Percentiles rank a stretch among this genome's conserved stretches.
Conservation (phyloP, 2,329 filamentous ascomycete genomes). For the Monosporascus sp. region DNA sequence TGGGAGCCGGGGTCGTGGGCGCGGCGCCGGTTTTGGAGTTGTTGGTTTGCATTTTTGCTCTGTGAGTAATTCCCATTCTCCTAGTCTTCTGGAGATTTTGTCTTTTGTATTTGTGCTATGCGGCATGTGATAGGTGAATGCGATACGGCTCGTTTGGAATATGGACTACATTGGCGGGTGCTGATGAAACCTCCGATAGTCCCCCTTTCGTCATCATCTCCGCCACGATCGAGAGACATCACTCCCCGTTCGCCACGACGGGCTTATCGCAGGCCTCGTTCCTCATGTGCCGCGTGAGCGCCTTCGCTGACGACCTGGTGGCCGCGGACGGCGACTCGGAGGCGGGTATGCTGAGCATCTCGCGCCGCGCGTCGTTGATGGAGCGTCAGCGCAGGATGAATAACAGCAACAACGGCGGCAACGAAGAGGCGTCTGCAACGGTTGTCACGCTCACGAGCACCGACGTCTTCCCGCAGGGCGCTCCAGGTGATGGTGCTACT, state of each 20-base stretch:
- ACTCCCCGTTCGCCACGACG: slow-evolving; percentile 23
- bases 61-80: slow-evolving; percentile 18
- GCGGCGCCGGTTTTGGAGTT: slow-evolving; percentile 26
- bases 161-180: too few relatives aligned
- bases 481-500: neutral
- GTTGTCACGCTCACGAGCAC: slow-evolving; percentile 18
- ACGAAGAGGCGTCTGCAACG: too few relatives aligned
- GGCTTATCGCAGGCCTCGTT: slow-evolving; percentile 20
- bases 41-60: slow-evolving; percentile 23
- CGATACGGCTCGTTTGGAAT: too few relatives aligned
- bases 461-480: slow-evolving; percentile 15
- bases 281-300: slow-evolving; percentile 18
- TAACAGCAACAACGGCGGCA: slow-evolving; percentile 8
- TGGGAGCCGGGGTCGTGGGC: slow-evolving; percentile 13
- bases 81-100: too few relatives aligned
- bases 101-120: too few relatives aligned
- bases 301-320: slow-evolving; percentile 18
- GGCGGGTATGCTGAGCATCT: slow-evolving; percentile 12
- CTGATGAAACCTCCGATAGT: slow-evolving; percentile 8
- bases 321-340: slow-evolving; percentile 8
- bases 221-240: slow-evolving; percentile 24
- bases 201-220: slow-evolving; percentile 25
- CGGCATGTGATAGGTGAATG: too few relatives aligned
- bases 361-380: slow-evolving; percentile 18
- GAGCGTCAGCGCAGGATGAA: slow-evolving; percentile 15